Base-by-base conservation (phyloP, 306 rosid species). In the Prunus salicina region DNA sequence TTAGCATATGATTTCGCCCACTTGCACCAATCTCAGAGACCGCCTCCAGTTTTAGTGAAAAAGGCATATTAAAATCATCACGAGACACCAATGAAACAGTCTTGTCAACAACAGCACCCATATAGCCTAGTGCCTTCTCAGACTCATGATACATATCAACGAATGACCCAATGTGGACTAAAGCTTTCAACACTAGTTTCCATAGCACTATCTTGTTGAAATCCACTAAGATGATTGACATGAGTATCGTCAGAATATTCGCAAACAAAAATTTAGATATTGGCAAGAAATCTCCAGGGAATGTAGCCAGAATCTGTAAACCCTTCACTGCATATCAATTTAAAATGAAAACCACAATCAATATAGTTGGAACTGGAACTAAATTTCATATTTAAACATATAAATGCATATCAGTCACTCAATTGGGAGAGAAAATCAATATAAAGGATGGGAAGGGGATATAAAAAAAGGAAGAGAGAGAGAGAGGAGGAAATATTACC, bases 261-360 rank as follows among this genome's bases (percentile, higher is more conserved):
- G 87, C 88, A 81, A 88, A 92, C 47, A 82, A 32, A 14, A 76
- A 24, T 60, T 67, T 82, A 27, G 93, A 80, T 75, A 89, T 75
- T 46, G 93, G 91, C 81, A 90, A 92, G 86, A 52, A 72, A 80
- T 86, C 93, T 83, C 82, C 84, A 52, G 83, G 90, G 81, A 92
- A 89, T 83, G 87, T 88, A 73, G 96, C 91, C 78, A 90, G 83
- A 64, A 84, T 88, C 86, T 84, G 91, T 90, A 95, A 85, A 67
- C 98, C 93, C 85, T 86, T 91, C 76, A 88, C 98, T 95, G 92
- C 88, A 79, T 64, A 77, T 64, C 79, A 82, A 81, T 76, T 57
- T 41, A 63, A 63, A 72, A 79, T 69, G 72, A 41, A 55, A 25
- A 55, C 12, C 30, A 30, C 43, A 41, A 71, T 80, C 77, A 85